A percentile compares a stretch with the other conserved stretches of the same genome.
These are phyloP conservation scores for Neonothopanus nambi DNA, from an alignment of 1,284 basidiomycete species.

Conservation along the genomic window DNA sequence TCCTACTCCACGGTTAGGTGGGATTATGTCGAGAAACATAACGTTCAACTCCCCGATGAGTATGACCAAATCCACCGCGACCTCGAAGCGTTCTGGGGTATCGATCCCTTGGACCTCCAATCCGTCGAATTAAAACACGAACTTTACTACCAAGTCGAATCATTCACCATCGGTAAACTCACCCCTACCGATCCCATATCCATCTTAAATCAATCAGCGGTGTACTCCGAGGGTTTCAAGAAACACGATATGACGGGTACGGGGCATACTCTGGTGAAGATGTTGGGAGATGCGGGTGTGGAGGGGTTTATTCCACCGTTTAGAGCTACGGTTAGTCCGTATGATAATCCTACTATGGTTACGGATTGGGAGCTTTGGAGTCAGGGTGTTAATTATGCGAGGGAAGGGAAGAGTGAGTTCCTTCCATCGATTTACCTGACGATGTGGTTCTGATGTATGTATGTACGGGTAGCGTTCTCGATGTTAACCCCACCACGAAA, in stretches of 20 bases:
- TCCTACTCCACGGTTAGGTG: no score
- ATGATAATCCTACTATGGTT: slow-evolving; percentile 43
- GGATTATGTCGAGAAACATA: slow-evolving; percentile 53
- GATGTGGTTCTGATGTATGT: no score
- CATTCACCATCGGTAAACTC: slow-evolving; percentile 4
- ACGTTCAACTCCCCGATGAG: slow-evolving; percentile 60
- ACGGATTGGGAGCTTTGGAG: slow-evolving; percentile 37
- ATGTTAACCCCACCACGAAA: neutral
- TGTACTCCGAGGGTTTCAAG: neutral
- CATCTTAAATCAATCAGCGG: neutral
- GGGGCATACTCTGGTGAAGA: slow-evolving; percentile 11
- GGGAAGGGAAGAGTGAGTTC: slow-evolving; percentile 39
- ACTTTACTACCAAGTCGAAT: neutral
- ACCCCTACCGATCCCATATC: neutral
- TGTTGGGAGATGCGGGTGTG: slow-evolving; percentile 26
- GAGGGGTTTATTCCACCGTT: slow-evolving; percentile 36
- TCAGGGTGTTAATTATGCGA: slow-evolving; percentile 37
- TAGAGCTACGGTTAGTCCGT: slow-evolving; percentile 36
- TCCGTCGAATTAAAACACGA: slow-evolving; percentile 10
- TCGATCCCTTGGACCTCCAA: slow-evolving; percentile 40
- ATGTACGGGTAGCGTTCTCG: neutral
- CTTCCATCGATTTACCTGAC: neutral
- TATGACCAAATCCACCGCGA: slow-evolving; percentile 52
- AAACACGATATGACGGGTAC: neutral
- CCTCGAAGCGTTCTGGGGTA: slow-evolving; percentile 50